A percentile compares a stretch with the other conserved stretches of the same genome.
phyloP scores from a whole-genome alignment of 306 rosid genomes.

The Vachellia pachyceras region DNA sequence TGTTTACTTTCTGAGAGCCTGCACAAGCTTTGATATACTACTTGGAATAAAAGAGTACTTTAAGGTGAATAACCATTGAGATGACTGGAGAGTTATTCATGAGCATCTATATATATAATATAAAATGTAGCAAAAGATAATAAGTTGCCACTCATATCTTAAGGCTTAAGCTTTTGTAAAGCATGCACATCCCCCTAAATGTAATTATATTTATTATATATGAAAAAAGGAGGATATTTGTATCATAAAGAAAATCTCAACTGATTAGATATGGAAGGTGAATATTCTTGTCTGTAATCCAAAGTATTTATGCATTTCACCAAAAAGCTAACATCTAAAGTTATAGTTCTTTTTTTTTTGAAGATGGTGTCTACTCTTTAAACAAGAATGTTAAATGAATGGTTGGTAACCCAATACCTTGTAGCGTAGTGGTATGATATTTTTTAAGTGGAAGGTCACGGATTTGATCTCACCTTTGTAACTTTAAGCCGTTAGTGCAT shows the following conservation, averaged over 20 bases:
- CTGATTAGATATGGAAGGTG: background rate
- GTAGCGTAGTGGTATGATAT: no score
- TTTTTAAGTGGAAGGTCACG: no score
- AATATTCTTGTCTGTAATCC: no score
- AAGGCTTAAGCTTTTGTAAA: background rate
- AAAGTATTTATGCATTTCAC: background rate
- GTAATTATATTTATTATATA: background rate
- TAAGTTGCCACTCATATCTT: background rate
- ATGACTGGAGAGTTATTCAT: background rate
- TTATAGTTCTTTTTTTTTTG: background rate
- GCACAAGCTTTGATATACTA: background rate
- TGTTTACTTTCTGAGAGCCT: background rate
- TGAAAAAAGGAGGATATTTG: background rate
- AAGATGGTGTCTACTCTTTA: background rate
- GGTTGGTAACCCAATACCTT: no score
- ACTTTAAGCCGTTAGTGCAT: no score
- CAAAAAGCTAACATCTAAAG: background rate
- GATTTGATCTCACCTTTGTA: no score
- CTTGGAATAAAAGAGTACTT: background rate
- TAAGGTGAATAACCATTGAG: background rate
- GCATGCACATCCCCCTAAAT: background rate
- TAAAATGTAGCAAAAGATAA: no score
- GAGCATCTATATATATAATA: background rate
- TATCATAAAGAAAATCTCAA: background rate
- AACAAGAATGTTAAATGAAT: background rate